These are phyloP conservation scores for Colletotrichum orbiculare DNA, from an alignment of 2,329 filamentous ascomycete genomes.

Conservation along the genomic window DNA sequence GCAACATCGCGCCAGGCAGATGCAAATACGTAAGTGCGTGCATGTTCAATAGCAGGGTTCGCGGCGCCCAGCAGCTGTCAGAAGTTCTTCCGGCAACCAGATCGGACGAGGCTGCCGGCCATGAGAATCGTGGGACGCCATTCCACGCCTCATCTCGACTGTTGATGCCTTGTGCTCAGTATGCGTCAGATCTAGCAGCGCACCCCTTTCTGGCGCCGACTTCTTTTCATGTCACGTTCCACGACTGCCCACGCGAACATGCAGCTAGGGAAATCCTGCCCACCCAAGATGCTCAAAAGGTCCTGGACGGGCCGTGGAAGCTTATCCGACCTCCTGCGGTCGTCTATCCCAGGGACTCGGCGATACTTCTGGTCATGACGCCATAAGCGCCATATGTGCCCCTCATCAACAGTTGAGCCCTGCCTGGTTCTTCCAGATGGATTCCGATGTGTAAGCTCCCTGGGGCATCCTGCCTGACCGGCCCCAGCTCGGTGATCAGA, in stretches of 20 bases:
- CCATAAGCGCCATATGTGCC: constrained; percentile 29
- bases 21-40: constrained; percentile 10
- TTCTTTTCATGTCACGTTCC: constrained; percentile 3
- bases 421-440: constrained; percentile 3
- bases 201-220: too few relatives aligned
- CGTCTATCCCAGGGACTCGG: constrained; percentile 7
- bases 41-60: constrained; percentile 1
- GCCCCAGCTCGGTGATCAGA: background rate
- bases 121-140: constrained; percentile 3
- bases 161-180: background rate
- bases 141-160: constrained; percentile 3
- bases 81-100: constrained; percentile 6
- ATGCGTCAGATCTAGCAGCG: background rate
- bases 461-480: background rate
- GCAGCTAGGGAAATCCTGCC: constrained; percentile 3
- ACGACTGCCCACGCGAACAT: background rate
- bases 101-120: constrained; percentile 21
- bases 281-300: constrained; percentile 2
- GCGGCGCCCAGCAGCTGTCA: constrained; percentile 19
- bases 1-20: background rate
- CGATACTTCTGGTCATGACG: constrained; percentile 26
- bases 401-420: background rate
- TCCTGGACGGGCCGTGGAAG: constrained; percentile 19
- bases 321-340: constrained; percentile 4
- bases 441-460: background rate